These are phyloP conservation scores for Rhytidiadelphus loreus DNA, from an alignment of 225 moss, liverwort and hornwort species.

Conservation along the genomic window DNA sequence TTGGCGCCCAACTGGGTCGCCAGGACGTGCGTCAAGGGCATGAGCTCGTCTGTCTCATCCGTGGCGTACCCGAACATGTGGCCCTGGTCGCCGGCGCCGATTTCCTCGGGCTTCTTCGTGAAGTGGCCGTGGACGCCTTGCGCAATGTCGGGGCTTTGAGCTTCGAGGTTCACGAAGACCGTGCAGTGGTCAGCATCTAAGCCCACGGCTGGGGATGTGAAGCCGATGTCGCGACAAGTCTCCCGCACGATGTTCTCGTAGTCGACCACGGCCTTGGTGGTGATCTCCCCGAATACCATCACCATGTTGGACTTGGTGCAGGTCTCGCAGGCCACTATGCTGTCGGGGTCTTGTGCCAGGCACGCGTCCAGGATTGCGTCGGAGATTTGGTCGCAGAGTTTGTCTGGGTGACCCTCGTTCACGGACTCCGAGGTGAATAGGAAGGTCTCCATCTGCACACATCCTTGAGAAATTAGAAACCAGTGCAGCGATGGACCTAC, in stretches of 20 bases:
- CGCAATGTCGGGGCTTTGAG: conserved; percentile 43
- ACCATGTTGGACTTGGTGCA: conserved; percentile 58
- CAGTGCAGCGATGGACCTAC: neutral
- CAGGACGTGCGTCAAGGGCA: conserved; percentile 58
- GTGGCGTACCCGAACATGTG: conserved; percentile 73
- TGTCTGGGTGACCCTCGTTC: conserved; percentile 67
- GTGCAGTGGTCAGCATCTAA: conserved; percentile 54
- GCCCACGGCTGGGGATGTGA: conserved; percentile 39
- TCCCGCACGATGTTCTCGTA: conserved; percentile 49
- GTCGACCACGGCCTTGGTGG: conserved; percentile 40
- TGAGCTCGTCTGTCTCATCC: conserved; percentile 56
- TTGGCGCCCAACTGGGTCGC: conserved; percentile 46
- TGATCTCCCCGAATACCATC: conserved; percentile 59
- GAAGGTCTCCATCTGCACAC: conserved; percentile 40
- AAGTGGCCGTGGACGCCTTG: conserved; percentile 44
- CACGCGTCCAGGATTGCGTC: conserved; percentile 66
- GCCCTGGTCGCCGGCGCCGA: conserved; percentile 61
- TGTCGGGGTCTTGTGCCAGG: conserved; percentile 55
- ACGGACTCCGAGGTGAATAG: conserved; percentile 75
- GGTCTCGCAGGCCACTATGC: conserved; percentile 58
- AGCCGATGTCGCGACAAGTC: conserved; percentile 52
- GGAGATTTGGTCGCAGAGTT: conserved; percentile 73
- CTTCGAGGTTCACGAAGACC: conserved; percentile 38
- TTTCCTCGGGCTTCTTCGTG: conserved; percentile 50
- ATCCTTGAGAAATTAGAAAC: neutral